Base-by-base conservation (phyloP, 768 basidiomycete species). In the Pholiota molesta region DNA sequence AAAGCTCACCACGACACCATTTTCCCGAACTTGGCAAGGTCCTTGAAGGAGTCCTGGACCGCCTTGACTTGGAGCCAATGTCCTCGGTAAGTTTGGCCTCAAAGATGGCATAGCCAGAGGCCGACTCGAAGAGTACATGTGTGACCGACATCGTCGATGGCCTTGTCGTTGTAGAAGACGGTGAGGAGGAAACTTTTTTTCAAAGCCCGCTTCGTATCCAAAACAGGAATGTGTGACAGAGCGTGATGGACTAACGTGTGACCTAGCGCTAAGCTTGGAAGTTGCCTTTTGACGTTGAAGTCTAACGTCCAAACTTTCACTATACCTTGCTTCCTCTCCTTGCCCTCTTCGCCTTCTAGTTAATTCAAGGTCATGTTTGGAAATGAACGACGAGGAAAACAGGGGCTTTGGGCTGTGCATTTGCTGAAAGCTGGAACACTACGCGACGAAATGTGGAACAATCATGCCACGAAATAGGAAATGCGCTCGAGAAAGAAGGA, bases 31-130 rank as follows among this genome's bases (percentile, higher is more conserved):
- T 92, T 95, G 67, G 86, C 78, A 67, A 95, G 81, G 76, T 98
- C 94, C 66, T 83, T 83, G 71, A 98, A 90, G 45, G 93, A 93
- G 59, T 91, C 87, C 77, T 97, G 96, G 44, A 94, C 88, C 35
- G 84, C 83, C 71, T 82, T 35, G 91, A 86, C 71, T 89, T 87
- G 53, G 92, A 81, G 21, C 89, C 97, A 72, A 98, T 90, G 64
- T 95, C 88, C 77, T 98, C 97, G 55, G 86, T 81, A 52, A 94
- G 85, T 68, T 91, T 91, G 65, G 90, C 88, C 73, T 95, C 86
- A 74, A 97, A 97, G 59, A 97, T 81, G 56, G 94, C 94, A 83
- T 96, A 96, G 56, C 96, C 96, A 28, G 95, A 95, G 59, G 96
- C 88, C 5, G 92, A 89, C 78, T 98, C 96, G 80, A 96, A 96